These are phyloP conservation scores for Xylaria sp. DNA, from an alignment of 2,329 filamentous ascomycete genomes.

Conservation along the genomic window DNA sequence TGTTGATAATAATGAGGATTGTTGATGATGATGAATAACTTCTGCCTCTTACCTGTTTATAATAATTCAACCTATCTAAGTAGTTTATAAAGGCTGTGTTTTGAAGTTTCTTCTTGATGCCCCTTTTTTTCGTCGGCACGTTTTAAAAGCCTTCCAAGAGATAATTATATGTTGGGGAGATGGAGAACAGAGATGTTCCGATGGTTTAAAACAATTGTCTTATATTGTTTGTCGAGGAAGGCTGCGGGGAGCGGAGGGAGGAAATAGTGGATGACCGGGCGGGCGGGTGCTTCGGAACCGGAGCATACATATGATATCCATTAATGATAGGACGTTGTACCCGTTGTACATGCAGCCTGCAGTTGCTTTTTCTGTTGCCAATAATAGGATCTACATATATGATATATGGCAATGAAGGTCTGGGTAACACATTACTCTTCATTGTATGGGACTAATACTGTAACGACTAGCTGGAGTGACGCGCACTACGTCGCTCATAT, in stretches of 20 bases:
- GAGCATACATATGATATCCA: neutral
- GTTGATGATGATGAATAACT: neutral
- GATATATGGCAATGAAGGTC: neutral
- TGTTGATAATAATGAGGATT: no score
- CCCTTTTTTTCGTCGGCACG: neutral
- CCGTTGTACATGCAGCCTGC: neutral
- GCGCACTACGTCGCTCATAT: neutral
- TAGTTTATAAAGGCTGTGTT: neutral
- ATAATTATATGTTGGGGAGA: neutral
- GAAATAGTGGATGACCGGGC: neutral
- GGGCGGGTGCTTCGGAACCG: conserved; percentile 19
- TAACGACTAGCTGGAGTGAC: neutral
- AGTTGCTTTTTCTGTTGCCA: neutral
- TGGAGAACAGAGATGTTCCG: neutral
- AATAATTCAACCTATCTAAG: neutral
- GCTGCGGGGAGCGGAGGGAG: neutral
- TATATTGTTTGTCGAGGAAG: neutral
- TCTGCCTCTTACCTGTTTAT: neutral
- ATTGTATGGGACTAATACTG: neutral
- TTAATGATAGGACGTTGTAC: neutral
- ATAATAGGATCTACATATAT: neutral
- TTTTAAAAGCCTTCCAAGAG: neutral
- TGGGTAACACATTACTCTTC: neutral
- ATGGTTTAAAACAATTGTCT: neutral
- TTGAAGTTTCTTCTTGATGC: neutral